Conservation (phyloP, 2,329 filamentous ascomycete genomes). For the Alternaria sp. region DNA sequence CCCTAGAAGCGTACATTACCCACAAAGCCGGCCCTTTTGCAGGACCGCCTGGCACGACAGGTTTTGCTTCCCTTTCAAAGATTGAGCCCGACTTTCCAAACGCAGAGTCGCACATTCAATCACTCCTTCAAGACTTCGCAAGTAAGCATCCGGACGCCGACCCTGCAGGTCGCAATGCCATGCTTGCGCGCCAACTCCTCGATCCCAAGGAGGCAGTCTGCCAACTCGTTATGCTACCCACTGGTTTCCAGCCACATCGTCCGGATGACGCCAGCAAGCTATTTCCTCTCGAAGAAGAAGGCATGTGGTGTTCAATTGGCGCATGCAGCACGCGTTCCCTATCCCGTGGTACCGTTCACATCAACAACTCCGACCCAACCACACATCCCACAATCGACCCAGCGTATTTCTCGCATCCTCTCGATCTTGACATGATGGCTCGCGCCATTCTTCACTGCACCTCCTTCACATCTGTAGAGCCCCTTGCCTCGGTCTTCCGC, state of each 20-base stretch:
- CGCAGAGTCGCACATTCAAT: conserved; percentile 31
- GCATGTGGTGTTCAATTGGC: conserved; percentile 27
- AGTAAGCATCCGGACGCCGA: conserved; percentile 33
- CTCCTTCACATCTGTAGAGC: conserved; percentile 7
- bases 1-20: conserved; percentile 37
- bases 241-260: conserved; percentile 21
- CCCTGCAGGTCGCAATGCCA: conserved; percentile 31
- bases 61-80: conserved; percentile 34
- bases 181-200: conserved; percentile 36
- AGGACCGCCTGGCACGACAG: conserved; percentile 33
- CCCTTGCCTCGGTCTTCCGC: background rate
- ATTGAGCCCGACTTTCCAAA: conserved; percentile 32
- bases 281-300: conserved; percentile 21
- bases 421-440: conserved; percentile 55
- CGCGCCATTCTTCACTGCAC: conserved; percentile 39
- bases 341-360: conserved; percentile 54
- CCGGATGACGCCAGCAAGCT: conserved; percentile 5
- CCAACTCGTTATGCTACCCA: conserved; percentile 31
- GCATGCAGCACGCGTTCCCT: conserved; percentile 46
- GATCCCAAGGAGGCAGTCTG: conserved; percentile 31
- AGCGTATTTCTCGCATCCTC: conserved; percentile 55
- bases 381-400: conserved; percentile 52
- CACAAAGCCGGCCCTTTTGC: conserved; percentile 43
- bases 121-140: conserved; percentile 25
- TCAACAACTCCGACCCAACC: conserved; percentile 42